Evolutionary conservation across 345 rosid species (phyloP).

Genomic region (Physaria fendleri): DNA sequence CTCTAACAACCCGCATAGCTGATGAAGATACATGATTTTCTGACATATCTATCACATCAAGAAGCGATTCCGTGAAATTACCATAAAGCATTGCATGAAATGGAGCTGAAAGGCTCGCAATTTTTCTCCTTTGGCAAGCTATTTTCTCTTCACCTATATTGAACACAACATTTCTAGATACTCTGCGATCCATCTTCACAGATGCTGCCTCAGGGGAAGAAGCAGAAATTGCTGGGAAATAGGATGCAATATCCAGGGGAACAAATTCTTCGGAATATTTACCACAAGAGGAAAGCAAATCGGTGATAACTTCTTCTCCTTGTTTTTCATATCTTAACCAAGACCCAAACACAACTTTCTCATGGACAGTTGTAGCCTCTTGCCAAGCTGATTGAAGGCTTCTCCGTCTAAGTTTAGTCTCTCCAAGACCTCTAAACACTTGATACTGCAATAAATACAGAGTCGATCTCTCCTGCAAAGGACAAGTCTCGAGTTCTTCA

Average conservation of each 20-base stretch:
- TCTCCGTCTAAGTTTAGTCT: constrained; percentile 73
- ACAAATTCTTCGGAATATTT: constrained; percentile 68
- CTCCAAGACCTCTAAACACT: constrained; percentile 90
- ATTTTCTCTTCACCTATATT: constrained; percentile 71
- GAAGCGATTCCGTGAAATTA: constrained; percentile 69
- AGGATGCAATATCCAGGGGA: constrained; percentile 58
- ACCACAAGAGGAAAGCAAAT: constrained; percentile 72
- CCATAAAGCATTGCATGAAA: constrained; percentile 93
- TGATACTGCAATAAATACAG: constrained; percentile 79
- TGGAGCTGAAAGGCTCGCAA: constrained; percentile 81
- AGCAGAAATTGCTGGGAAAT: constrained; percentile 34
- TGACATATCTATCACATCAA: constrained; percentile 79
- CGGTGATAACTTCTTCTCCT: constrained; percentile 83
- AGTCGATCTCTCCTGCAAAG: constrained; percentile 52
- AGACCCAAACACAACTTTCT: constrained; percentile 81
- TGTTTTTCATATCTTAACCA: constrained; percentile 88
- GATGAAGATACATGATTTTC: constrained; percentile 63
- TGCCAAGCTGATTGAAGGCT: constrained; percentile 94
- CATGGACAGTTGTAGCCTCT: constrained; percentile 72
- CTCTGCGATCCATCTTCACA: constrained; percentile 21
- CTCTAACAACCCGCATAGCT: constrained; percentile 62
- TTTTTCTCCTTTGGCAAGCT: constrained; percentile 69
- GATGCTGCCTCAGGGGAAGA: constrained; percentile 33
- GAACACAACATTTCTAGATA: constrained; percentile 46
- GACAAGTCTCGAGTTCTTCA: constrained; percentile 87